phyloP scores from a whole-genome alignment of 148 eudicot genomes.

The Arbutus unedo region DNA sequence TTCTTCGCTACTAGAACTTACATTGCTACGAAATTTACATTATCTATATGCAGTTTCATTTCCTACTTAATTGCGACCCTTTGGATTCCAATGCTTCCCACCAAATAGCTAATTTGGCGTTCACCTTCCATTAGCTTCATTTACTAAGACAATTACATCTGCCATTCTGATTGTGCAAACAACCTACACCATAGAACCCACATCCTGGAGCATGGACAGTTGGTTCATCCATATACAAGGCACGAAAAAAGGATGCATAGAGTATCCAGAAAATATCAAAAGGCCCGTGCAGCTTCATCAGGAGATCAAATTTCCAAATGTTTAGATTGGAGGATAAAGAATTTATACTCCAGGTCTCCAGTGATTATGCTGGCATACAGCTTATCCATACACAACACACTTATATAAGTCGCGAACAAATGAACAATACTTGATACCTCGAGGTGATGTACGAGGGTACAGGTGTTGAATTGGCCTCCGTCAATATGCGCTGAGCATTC shows the following conservation, averaged over 20 bases:
- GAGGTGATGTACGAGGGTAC: slow-evolving; percentile 67
- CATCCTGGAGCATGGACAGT: background rate
- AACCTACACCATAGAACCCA: background rate
- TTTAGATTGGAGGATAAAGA: background rate
- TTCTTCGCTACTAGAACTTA: background rate
- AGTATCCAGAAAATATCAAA: background rate
- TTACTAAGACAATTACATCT: background rate
- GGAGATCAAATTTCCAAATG: background rate
- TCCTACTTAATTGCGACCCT: background rate
- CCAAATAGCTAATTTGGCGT: background rate
- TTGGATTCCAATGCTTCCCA: background rate
- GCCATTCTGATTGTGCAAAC: background rate
- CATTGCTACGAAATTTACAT: background rate
- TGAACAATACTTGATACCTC: slow-evolving; percentile 33
- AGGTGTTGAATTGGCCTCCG: slow-evolving; percentile 68
- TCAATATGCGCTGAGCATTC: slow-evolving; percentile 60
- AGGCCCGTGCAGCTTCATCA: background rate
- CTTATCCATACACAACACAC: background rate
- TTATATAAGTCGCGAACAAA: background rate
- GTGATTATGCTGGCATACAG: too few species aligned
- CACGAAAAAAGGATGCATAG: background rate
- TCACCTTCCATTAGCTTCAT: background rate
- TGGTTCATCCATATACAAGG: background rate
- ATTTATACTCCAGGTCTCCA: too few species aligned
- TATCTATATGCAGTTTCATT: background rate